These are phyloP conservation scores for Backusella liffmaniae DNA, from an alignment of 192 early-diverging fungal species.

Conservation along the genomic window DNA sequence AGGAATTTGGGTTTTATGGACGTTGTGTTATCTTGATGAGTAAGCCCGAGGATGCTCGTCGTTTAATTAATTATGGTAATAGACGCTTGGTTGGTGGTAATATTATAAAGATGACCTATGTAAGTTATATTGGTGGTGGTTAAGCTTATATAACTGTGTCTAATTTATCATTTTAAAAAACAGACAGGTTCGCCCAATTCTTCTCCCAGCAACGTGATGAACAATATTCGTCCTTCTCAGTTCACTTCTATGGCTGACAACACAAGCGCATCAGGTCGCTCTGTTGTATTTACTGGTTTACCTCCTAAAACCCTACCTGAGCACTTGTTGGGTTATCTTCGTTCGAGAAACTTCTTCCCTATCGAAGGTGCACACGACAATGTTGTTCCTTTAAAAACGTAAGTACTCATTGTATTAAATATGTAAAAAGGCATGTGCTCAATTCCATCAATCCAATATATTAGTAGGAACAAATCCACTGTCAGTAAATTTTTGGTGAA, in stretches of 20 bases:
- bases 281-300: conserved; percentile 25
- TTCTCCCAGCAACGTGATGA: not conserved
- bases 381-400: conserved; percentile 26
- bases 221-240: conserved; percentile 1
- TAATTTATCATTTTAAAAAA: not conserved
- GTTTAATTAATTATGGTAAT: conserved; percentile 20
- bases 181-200: conserved; percentile 1
- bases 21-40: conserved; percentile 24
- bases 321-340: conserved; percentile 22
- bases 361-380: conserved; percentile 25
- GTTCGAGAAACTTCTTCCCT: conserved; percentile 26
- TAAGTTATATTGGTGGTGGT: conserved; percentile 12
- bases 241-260: conserved; percentile 16
- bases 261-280: conserved; percentile 28
- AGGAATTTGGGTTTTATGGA: conserved; percentile 25
- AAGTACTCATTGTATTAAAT: conserved; percentile 9
- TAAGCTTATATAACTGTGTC: not conserved
- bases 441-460: not conserved
- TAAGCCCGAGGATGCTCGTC: conserved; percentile 7
- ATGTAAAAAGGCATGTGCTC: not conserved
- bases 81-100: conserved; percentile 25
- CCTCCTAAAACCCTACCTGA: conserved; percentile 16
- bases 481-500: conserved; percentile 30
- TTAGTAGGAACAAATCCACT: conserved; percentile 14
- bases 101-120: conserved; percentile 13